Conservation (phyloP, 305 asterid species). For the Fraxinus greggii region DNA sequence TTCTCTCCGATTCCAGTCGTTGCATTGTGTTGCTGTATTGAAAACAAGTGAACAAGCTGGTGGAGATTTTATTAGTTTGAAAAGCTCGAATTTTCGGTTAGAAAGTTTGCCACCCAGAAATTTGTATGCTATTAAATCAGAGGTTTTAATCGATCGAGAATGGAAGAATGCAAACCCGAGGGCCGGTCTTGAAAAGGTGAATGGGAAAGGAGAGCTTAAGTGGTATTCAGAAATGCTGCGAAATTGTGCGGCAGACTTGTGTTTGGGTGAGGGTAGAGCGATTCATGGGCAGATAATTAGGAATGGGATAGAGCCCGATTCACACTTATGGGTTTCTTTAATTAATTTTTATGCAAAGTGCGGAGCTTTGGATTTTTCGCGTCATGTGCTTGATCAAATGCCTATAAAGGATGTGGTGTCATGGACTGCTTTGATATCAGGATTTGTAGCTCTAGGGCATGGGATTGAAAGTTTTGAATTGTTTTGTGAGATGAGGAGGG, state of each 20-base stretch:
- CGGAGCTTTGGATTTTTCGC: conserved; percentile 43
- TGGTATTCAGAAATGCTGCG: conserved; percentile 61
- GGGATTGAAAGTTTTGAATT: conserved; percentile 50
- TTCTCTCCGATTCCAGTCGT: conserved; percentile 23
- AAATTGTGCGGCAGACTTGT: conserved; percentile 43
- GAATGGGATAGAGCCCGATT: conserved; percentile 52
- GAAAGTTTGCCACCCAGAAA: conserved; percentile 20
- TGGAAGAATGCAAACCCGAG: conserved; percentile 19
- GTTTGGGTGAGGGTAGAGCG: conserved; percentile 55
- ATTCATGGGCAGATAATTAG: conserved; percentile 63
- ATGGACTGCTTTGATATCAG: conserved; percentile 81
- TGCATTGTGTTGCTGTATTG: conserved; percentile 34
- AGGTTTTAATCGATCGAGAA: conserved; percentile 28
- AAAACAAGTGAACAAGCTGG: conserved; percentile 18
- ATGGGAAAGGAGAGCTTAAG: conserved; percentile 33
- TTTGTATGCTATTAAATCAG: conserved; percentile 24
- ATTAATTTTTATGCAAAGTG: conserved; percentile 76
- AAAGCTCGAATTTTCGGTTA: conserved; percentile 16
- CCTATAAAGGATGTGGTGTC: conserved; percentile 63
- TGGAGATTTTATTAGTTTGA: conserved; percentile 14
- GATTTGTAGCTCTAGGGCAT: conserved; percentile 72
- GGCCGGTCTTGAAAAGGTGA: conserved; percentile 21
- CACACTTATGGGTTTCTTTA: conserved; percentile 69
- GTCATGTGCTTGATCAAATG: conserved; percentile 54
- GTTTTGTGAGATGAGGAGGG: conserved; percentile 66